Conservation (phyloP, 176 grass and related monocot species). For the Rhynchospora pubera region DNA sequence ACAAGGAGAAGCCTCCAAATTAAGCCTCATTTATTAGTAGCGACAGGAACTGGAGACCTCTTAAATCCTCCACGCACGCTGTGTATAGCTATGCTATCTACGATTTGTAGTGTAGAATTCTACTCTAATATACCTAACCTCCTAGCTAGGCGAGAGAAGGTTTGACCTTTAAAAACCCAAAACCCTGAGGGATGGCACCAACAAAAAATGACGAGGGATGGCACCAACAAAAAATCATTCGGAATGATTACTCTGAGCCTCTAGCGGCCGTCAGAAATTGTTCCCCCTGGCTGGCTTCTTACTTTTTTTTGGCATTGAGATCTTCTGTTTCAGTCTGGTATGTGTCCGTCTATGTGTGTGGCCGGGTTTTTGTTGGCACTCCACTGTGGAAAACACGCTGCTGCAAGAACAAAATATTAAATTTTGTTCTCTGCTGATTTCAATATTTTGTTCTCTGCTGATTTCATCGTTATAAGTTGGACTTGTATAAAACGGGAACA, state of each 20-base stretch:
- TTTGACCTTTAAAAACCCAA: slow-evolving; percentile 11
- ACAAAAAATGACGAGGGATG: too few relatives aligned
- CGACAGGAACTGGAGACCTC: slow-evolving; percentile 21
- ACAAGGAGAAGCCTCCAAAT: slow-evolving; percentile 67
- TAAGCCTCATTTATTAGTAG: slow-evolving; percentile 33
- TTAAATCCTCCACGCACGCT: slow-evolving; percentile 22
- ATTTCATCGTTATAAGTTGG: too few relatives aligned
- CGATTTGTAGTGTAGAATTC: background rate
- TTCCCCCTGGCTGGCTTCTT: slow-evolving; percentile 24
- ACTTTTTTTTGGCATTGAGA: background rate
- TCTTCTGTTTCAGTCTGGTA: background rate
- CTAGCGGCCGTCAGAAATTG: slow-evolving; percentile 40
- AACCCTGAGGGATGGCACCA: background rate
- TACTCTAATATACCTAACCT: background rate
- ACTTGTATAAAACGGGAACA: too few relatives aligned
- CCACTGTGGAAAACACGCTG: too few relatives aligned
- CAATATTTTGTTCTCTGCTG: too few relatives aligned
- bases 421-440: too few relatives aligned
- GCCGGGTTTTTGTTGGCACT: too few relatives aligned
- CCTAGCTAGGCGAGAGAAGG: background rate
- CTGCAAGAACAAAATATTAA: too few relatives aligned
- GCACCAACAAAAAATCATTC: slow-evolving; percentile 19
- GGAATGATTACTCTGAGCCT: slow-evolving; percentile 31
- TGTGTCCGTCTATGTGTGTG: background rate
- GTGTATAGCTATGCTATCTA: background rate